Evolutionary conservation across 306 rosid species (phyloP), one percentile per base, ranked within the genome.

Genomic region (Cucumis sativus): DNA sequence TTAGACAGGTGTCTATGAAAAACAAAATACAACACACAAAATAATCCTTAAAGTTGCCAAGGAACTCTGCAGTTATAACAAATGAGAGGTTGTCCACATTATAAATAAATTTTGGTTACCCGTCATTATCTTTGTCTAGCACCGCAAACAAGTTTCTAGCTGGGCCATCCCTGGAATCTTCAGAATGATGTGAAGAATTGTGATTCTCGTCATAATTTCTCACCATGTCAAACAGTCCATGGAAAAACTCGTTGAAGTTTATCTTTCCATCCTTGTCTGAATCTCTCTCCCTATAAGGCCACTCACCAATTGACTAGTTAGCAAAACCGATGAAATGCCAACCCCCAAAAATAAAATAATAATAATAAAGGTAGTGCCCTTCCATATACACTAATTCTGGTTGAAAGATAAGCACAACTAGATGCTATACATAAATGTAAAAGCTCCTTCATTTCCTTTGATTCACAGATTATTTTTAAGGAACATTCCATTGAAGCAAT

Each of bases 141-240:
- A 82, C 92, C 62, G 91, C 67, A 84, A 92, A 95, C 90, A 95
- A 78, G 70, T 54, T 73, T 89, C 79, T 90, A 72, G 97, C 99
- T 2, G 97, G 97, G 79, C 81, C 86, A 82, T 92, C 96, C 87
- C 82, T 74, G 68, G 95, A 80, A 79, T 86, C 80, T 82, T 85
- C 90, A 52, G 84, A 81, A 71, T 83, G 80, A 75, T 89, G 90
- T 15, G 97, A 74, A 80, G 78, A 60, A 84, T 84, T 88, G 85
- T 92, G 96, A 86, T 40, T 80, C 84, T 95, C 99, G 10, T 90
- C 97, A 76, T 88, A 90, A 88, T 88, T 91, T 83, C 97, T 88
- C 78, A 95, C 99, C 90, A 92, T 85, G 86, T 95, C 99, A 87
- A 95, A 95, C 71, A 95, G 92, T 80, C 99, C 97, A 66, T 92